Conservation (phyloP, 345 rosid species). For the Syzygium oleosum region DNA sequence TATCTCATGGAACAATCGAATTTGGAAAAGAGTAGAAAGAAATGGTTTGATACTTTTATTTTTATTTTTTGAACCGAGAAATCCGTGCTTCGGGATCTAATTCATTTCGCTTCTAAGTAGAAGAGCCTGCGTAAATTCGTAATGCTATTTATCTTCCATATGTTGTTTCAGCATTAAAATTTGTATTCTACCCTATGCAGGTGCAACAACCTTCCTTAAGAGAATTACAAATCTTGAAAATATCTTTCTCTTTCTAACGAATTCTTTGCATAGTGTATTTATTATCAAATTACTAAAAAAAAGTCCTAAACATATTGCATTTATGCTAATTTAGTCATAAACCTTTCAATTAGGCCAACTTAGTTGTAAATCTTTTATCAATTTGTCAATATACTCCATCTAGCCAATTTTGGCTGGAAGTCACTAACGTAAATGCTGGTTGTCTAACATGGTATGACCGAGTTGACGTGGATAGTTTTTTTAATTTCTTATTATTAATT, state of each 20-base stretch:
- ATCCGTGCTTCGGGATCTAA: background rate
- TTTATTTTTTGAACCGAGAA: background rate
- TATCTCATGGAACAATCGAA: background rate
- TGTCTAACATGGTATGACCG: background rate
- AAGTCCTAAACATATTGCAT: background rate
- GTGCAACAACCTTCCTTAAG: background rate
- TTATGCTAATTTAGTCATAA: background rate
- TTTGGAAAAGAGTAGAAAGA: background rate
- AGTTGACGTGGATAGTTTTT: background rate
- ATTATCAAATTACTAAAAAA: background rate
- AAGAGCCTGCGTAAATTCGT: background rate
- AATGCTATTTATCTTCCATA: background rate
- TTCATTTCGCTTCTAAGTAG: background rate
- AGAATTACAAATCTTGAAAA: background rate
- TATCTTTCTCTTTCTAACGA: background rate
- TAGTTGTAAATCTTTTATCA: background rate
- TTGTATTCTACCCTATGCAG: background rate
- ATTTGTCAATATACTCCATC: background rate
- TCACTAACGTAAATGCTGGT: fast-evolving
- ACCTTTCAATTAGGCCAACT: fast-evolving
- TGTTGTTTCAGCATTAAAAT: background rate
- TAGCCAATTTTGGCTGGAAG: fast-evolving
- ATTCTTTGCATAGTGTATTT: background rate
- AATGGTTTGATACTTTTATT: background rate
- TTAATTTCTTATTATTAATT: background rate